Evolutionary conservation across 164 flowering plant genomes (phyloP).

Genomic region (Houttuynia cordata): DNA sequence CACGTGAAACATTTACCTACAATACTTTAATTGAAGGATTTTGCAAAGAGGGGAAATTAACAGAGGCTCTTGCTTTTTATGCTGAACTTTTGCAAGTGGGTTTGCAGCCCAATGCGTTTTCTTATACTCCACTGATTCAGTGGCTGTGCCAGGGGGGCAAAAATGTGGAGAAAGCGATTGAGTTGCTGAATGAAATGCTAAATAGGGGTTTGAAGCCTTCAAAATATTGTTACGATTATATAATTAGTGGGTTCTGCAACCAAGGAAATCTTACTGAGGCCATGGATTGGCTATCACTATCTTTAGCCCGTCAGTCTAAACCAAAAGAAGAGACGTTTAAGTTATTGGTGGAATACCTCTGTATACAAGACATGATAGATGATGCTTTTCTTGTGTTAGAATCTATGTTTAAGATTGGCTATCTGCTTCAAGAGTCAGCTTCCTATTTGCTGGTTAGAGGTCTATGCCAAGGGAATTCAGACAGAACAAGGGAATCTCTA

Average conservation of each 20-base stretch:
- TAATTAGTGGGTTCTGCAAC: constrained; percentile 36
- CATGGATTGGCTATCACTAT: constrained; percentile 32
- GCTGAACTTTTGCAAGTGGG: constrained; percentile 31
- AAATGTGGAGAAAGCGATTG: constrained; percentile 25
- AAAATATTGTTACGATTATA: constrained; percentile 17
- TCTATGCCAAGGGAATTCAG: constrained; percentile 18
- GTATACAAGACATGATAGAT: constrained; percentile 20
- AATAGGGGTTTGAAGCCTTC: constrained; percentile 27
- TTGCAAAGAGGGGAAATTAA: constrained; percentile 29
- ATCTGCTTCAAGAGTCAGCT: constrained; percentile 10
- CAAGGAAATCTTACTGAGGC: constrained; percentile 25
- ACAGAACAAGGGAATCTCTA: constrained; percentile 13
- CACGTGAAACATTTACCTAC: constrained; percentile 32
- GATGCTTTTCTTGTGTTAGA: constrained; percentile 34
- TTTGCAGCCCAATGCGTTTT: constrained; percentile 26
- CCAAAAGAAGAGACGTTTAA: constrained; percentile 31
- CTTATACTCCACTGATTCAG: constrained; percentile 33
- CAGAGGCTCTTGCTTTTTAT: constrained; percentile 21
- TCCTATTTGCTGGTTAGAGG: constrained; percentile 16
- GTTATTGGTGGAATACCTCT: constrained; percentile 25
- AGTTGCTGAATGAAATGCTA: constrained; percentile 33
- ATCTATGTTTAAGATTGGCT: constrained; percentile 33
- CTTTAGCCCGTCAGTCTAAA: constrained; percentile 27
- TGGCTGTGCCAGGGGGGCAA: constrained; percentile 33
- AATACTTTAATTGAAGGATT: constrained; percentile 39